Evolutionary conservation across 1,139 yeast species (phyloP).

Genomic region (Trichomonascaceae sp.): DNA sequence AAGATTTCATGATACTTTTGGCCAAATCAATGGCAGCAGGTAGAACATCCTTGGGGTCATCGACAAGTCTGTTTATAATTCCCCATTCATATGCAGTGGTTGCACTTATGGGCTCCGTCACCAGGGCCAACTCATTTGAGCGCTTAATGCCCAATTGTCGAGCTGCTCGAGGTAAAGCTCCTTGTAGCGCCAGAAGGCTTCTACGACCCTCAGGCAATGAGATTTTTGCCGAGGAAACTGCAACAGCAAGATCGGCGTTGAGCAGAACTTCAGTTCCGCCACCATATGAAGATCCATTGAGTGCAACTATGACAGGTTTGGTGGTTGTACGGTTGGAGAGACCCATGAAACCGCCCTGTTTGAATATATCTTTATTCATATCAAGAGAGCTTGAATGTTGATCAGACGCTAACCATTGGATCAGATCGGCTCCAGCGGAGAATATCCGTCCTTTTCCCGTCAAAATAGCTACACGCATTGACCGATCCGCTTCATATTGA

Average conservation of each 20-base stretch:
- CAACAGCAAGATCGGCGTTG: slow-evolving; percentile 32
- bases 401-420: slow-evolving; percentile 20
- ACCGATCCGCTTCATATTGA: slow-evolving; percentile 27
- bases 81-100: slow-evolving; percentile 28
- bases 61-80: slow-evolving; percentile 25
- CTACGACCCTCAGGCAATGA: slow-evolving; percentile 30
- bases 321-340: slow-evolving; percentile 25
- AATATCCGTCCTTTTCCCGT: slow-evolving; percentile 30
- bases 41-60: slow-evolving; percentile 21
- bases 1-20: slow-evolving; percentile 21
- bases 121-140: slow-evolving; percentile 28
- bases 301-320: slow-evolving; percentile 31
- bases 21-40: slow-evolving; percentile 28
- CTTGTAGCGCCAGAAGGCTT: slow-evolving; percentile 31
- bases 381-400: slow-evolving; percentile 1
- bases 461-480: slow-evolving; percentile 26
- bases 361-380: slow-evolving; percentile 1
- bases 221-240: slow-evolving; percentile 24
- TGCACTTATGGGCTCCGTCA: slow-evolving; percentile 29
- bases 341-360: slow-evolving; percentile 28
- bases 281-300: slow-evolving; percentile 30
- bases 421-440: slow-evolving; percentile 32
- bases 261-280: slow-evolving; percentile 32
- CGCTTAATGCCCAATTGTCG: slow-evolving; percentile 26
- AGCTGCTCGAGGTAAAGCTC: slow-evolving; percentile 31